Percentiles rank a stretch among this genome's conserved stretches.
Conservation (phyloP, 192 early-diverging fungal species). For the Coemansia sp. region DNA sequence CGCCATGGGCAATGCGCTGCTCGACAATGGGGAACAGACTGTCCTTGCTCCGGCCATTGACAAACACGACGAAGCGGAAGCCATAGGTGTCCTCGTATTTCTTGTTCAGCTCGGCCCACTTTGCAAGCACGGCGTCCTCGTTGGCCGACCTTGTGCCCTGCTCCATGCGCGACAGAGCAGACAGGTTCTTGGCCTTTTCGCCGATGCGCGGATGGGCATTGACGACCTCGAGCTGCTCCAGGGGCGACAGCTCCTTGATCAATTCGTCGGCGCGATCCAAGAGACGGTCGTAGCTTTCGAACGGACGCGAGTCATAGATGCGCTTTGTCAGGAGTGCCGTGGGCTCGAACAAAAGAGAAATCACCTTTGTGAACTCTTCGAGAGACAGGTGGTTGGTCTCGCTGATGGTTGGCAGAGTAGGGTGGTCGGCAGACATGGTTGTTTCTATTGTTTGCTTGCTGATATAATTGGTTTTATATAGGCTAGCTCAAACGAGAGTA, state of each 20-base stretch:
- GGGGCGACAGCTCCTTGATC: conserved; percentile 54
- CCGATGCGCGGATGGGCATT: conserved; percentile 92
- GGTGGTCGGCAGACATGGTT: conserved; percentile 23
- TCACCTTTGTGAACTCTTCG: conserved; percentile 55
- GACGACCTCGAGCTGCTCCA: conserved; percentile 74
- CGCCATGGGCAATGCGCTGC: conserved; percentile 61
- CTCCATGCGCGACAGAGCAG: conserved; percentile 68
- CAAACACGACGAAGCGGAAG: conserved; percentile 83
- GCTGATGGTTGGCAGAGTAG: conserved; percentile 62
- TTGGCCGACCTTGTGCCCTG: conserved; percentile 57
- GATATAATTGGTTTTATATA: not conserved
- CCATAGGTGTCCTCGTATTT: conserved; percentile 73
- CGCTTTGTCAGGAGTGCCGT: conserved; percentile 74
- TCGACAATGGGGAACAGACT: conserved; percentile 77
- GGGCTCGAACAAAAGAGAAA: conserved; percentile 80
- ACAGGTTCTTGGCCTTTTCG: conserved; percentile 64
- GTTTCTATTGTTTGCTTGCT: conserved; percentile 8
- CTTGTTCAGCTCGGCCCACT: conserved; percentile 61
- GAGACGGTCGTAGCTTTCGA: conserved; percentile 62
- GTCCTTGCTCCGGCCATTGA: conserved; percentile 67
- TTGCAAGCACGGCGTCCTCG: conserved; percentile 57
- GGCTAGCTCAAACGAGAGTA: no score
- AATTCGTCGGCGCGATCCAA: conserved; percentile 59
- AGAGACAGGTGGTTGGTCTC: conserved; percentile 60
- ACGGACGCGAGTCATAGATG: conserved; percentile 70